Evolutionary conservation across 768 basidiomycete species (phyloP), one percentile per base, ranked within the genome.

Genomic region (Crassisporium funariophilum): DNA sequence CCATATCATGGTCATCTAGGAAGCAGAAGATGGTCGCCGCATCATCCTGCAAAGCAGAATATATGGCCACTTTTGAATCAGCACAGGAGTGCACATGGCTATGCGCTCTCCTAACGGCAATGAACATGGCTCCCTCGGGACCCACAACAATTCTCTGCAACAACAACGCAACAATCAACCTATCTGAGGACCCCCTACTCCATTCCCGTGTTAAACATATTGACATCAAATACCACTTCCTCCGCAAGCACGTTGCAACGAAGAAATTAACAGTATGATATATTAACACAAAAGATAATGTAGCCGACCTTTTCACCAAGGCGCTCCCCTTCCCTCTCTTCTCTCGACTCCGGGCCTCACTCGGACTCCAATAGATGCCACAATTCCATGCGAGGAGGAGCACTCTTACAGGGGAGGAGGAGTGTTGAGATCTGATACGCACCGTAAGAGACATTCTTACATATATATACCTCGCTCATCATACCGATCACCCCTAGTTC

Each of bases 191-290:
- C 40, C 60, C 71, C 0, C 35, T 53, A 1, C 60, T 62, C 44
- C 74, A 78, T 44, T 39, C 56, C 2, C 54, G 67, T 12, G 61
- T 65, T 7, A 77, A 74, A 52, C 77, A 77, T 56, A 70, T 78
- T 46, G 68, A 74, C 20, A 63, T 74, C 10, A 47, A 60, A 4
- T 64, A 70, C 46, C 72, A 77, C 48, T 71, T 62, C 43, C 46
- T 75, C n/a, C 61, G 67, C 1, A 63, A 77, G 46, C 48, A 48
- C 1, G 55, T 76, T 4, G 54, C 62, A 4, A 38, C 52, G 6
- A 43, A 56, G 1, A 48, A 61, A 0, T 27, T 77, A 17, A 15
- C 10, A 0, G 20, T 75, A 3, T 20, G 27, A 8, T 67, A 72
- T 49, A 53, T 73, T 16, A 47, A 54, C 20, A 70, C 72, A 0